These are phyloP conservation scores for Cercospora sesami DNA, from an alignment of 2,329 filamentous ascomycete genomes.

Conservation along the genomic window DNA sequence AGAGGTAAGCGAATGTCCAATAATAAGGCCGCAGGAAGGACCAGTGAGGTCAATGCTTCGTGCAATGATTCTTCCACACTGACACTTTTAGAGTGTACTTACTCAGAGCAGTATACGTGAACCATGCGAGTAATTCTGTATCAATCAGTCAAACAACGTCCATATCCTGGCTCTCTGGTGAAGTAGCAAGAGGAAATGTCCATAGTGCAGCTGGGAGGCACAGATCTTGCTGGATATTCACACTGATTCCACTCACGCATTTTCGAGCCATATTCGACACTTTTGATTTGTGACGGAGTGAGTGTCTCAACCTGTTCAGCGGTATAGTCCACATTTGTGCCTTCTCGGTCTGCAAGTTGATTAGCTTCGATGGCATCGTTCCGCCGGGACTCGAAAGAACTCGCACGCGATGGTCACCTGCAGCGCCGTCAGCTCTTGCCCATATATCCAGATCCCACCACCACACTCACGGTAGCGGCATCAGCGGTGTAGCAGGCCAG, in stretches of 20 bases:
- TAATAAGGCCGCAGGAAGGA: background rate
- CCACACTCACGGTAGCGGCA: conserved; percentile 37
- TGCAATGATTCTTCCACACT: background rate
- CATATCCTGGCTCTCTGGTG: background rate
- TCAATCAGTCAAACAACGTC: background rate
- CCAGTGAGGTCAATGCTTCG: background rate
- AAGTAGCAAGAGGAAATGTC: background rate
- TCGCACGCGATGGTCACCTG: conserved; percentile 28
- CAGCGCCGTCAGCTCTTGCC: background rate
- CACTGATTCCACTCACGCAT: conserved; percentile 22
- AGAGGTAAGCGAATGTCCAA: conserved; percentile 1
- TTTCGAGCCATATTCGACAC: conserved; percentile 41
- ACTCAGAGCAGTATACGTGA: conserved; percentile 24
- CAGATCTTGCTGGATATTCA: background rate
- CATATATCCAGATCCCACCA: background rate
- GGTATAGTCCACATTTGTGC: conserved; percentile 36
- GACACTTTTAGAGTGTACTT: background rate
- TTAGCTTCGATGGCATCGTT: background rate
- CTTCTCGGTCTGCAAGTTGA: conserved; percentile 30
- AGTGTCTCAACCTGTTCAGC: conserved; percentile 29
- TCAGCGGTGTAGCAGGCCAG: conserved; percentile 41
- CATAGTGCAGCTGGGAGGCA: background rate
- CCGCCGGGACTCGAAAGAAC: background rate
- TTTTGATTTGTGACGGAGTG: conserved; percentile 33
- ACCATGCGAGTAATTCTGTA: conserved; percentile 44